Evolutionary conservation across 257 asterid species (phyloP).

Genomic region (Solanum paucissectum): DNA sequence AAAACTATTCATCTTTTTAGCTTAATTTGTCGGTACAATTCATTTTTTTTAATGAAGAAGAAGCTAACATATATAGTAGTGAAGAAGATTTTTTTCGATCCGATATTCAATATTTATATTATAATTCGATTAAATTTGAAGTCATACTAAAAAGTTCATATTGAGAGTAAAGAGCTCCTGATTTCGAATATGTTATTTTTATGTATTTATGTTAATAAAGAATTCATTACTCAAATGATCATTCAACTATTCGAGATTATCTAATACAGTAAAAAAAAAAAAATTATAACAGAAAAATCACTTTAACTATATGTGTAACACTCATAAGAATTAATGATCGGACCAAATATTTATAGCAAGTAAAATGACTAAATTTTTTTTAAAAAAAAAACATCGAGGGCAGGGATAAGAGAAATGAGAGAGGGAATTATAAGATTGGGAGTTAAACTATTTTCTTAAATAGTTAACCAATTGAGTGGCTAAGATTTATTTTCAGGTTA

Average conservation of each 20-base stretch:
- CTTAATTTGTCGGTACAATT: not conserved
- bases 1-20: not conserved
- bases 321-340: not conserved
- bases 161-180: not conserved
- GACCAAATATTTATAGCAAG: not conserved
- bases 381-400: too few species aligned
- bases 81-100: too few species aligned
- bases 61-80: not conserved
- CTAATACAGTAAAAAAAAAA: not conserved
- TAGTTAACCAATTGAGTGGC: too few species aligned
- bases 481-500: too few species aligned
- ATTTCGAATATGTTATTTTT: not conserved
- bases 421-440: not conserved
- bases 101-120: not conserved
- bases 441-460: too few species aligned
- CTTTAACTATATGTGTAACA: not conserved
- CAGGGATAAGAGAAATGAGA: not conserved
- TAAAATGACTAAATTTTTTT: too few species aligned
- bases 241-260: too few species aligned
- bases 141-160: not conserved
- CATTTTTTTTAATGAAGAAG: not conserved
- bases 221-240: too few species aligned
- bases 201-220: too few species aligned
- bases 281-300: not conserved
- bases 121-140: not conserved